Evolutionary conservation across 106 monocot genomes (phyloP), one percentile per base, ranked within the genome.

Genomic region (Allium fistulosum): DNA sequence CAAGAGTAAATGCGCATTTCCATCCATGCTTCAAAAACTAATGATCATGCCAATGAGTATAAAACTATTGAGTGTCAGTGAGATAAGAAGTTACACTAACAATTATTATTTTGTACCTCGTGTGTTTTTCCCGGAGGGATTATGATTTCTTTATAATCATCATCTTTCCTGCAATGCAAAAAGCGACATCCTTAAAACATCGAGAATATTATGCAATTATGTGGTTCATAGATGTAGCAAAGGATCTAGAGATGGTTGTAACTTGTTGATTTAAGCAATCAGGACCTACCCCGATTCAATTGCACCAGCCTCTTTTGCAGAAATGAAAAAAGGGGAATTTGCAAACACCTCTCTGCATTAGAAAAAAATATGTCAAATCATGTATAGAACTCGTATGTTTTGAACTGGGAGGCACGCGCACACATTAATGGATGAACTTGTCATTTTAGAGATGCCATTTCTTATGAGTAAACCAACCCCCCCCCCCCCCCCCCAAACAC

Each of bases 291-390:
- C 83, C 63, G 83, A 79, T 72, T 99, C 99, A 69, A 65, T 74
- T 74, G 81, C 70, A 75, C 97, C 97, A 73, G 97, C 92, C 59
- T 99, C 97, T 67, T 99, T 90, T n/a, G 99, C 99, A n/a, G 89
- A 83, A 47, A 99, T 93, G 26, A 99, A 82, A 60, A 99, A 99
- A 62, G 99, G 99, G 66, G 99, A 90, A 80, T 99, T 85, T 55
- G 77, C 80, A 85, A 93, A 90, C 13, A 99, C 99, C 74, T 83
- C 90, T 18, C 99, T 99, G 85, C 70, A 82, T 51, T 22, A 52
- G 53, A 12, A 10, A 46, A 57, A 37, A 69, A 45, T 26, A 67
- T 13, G 26, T 67, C 67, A 67, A 67, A 67, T 51, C 8, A 67
- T 67, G 67, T 51, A 67, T 26, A 52, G 11, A 11, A 67, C 18